Percentiles rank a stretch among this genome's conserved stretches.
These are phyloP conservation scores for Cyclostephanos tholiformis DNA, from an alignment of 108 stramenopile species.

Conservation along the genomic window DNA sequence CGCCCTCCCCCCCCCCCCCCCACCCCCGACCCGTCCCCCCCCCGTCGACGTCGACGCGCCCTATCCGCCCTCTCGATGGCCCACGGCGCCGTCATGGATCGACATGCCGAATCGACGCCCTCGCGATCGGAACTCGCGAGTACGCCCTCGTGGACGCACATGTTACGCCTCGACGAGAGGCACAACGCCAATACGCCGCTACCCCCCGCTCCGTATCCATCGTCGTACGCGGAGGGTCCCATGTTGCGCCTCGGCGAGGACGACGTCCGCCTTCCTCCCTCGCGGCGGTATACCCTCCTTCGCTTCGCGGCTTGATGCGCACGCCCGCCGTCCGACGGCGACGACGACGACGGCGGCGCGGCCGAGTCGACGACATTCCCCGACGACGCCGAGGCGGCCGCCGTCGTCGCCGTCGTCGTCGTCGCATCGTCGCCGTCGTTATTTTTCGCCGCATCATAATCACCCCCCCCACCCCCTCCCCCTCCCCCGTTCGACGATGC, in stretches of 20 bases:
- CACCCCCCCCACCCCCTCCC: neutral
- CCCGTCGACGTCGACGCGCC: neutral
- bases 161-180: slow-evolving; percentile 95
- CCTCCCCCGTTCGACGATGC: slow-evolving; percentile 14
- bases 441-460: too few relatives aligned
- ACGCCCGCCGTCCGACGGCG: slow-evolving; percentile 19
- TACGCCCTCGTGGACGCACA: slow-evolving; percentile 97
- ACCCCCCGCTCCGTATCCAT: slow-evolving; percentile 73
- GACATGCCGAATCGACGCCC: slow-evolving; percentile 96
- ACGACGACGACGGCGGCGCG: neutral
- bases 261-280: slow-evolving; percentile 10
- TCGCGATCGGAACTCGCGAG: slow-evolving; percentile 95
- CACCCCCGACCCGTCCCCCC: neutral
- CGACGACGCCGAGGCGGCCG: neutral
- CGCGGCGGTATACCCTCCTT: slow-evolving; percentile 20
- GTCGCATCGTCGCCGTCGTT: slow-evolving; percentile 24
- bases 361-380: neutral
- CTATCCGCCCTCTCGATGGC: slow-evolving; percentile 79
- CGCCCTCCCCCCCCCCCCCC: slow-evolving; percentile 23
- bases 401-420: neutral
- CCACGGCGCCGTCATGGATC: slow-evolving; percentile 98
- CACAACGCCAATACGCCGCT: slow-evolving; percentile 91
- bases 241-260: slow-evolving; percentile 16
- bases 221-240: slow-evolving; percentile 61
- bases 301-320: slow-evolving; percentile 48